Conservation (phyloP, 768 basidiomycete genomes). For the Leccinum obscurum region DNA sequence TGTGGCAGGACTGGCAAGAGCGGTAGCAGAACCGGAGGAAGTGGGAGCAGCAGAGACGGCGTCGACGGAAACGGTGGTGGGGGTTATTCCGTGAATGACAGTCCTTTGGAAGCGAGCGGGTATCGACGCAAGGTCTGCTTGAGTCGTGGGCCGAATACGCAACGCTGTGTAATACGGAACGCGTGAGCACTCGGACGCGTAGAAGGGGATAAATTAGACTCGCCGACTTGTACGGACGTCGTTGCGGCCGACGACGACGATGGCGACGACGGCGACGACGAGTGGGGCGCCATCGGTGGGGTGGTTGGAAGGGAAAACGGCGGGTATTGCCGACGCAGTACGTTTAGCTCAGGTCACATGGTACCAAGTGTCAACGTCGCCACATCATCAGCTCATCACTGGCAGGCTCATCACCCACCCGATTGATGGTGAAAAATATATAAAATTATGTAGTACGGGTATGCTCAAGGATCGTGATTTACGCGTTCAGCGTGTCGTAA, state of each 20-base stretch:
- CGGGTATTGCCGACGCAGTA: conserved; percentile 30
- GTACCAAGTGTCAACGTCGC: conserved; percentile 2
- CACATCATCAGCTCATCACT: neutral
- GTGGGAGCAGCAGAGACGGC: conserved; percentile 53
- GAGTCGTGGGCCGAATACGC: conserved; percentile 85
- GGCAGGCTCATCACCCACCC: neutral
- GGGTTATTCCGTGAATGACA: conserved; percentile 75
- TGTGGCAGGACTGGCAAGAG: conserved; percentile 47
- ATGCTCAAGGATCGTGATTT: conserved; percentile 37
- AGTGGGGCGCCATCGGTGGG: conserved; percentile 67
- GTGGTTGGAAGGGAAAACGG: conserved; percentile 30
- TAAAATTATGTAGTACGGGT: conserved; percentile 37
- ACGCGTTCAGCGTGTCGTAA: conserved; percentile 29
- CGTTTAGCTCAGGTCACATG: conserved; percentile 27
- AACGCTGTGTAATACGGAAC: conserved; percentile 55
- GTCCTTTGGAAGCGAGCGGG: conserved; percentile 93
- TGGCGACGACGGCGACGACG: conserved; percentile 60
- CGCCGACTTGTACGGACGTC: conserved; percentile 93
- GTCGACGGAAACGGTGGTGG: conserved; percentile 84
- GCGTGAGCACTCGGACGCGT: conserved; percentile 5
- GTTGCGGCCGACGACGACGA: conserved; percentile 58
- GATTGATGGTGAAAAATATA: conserved; percentile 16
- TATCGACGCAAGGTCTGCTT: conserved; percentile 81
- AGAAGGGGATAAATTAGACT: conserved; percentile 36
- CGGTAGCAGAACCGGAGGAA: conserved; percentile 49